These are phyloP conservation scores for Phytophthora hibernalis DNA, from an alignment of 352 stramenopile genomes.

Conservation along the genomic window DNA sequence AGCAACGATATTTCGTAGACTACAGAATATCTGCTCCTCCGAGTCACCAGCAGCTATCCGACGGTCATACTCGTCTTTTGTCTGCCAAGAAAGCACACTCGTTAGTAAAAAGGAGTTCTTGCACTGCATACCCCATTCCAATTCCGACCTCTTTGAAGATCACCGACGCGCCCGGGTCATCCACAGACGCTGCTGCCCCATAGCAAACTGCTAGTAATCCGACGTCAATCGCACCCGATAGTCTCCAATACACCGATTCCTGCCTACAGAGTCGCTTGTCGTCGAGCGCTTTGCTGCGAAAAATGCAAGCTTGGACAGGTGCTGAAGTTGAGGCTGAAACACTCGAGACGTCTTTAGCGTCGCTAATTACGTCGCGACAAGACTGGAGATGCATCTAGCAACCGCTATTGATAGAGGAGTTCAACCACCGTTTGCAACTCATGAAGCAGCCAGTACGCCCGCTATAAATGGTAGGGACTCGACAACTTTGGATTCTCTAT, in stretches of 20 bases:
- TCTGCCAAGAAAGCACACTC: conserved; percentile 16
- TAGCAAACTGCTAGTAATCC: conserved; percentile 4
- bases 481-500: neutral
- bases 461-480: conserved; percentile 8
- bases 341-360: neutral
- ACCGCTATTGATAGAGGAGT: conserved; percentile 28
- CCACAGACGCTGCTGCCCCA: conserved; percentile 35
- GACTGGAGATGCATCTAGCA: conserved; percentile 6
- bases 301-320: conserved; percentile 7
- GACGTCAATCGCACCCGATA: neutral
- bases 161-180: conserved; percentile 16
- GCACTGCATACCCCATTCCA: neutral
- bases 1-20: conserved; percentile 44
- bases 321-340: conserved; percentile 10
- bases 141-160: conserved; percentile 34
- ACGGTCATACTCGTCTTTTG: conserved; percentile 49
- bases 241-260: conserved; percentile 2
- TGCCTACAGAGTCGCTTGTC: conserved; percentile 3
- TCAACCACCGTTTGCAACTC: neutral
- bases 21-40: conserved; percentile 52
- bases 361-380: conserved; percentile 28
- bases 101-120: neutral
- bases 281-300: conserved; percentile 17
- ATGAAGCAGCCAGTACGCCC: neutral
- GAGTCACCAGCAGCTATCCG: conserved; percentile 43